These are phyloP conservation scores for Auxenochlorella protothecoides DNA, from an alignment of 139 green algal species.

Conservation along the genomic window DNA sequence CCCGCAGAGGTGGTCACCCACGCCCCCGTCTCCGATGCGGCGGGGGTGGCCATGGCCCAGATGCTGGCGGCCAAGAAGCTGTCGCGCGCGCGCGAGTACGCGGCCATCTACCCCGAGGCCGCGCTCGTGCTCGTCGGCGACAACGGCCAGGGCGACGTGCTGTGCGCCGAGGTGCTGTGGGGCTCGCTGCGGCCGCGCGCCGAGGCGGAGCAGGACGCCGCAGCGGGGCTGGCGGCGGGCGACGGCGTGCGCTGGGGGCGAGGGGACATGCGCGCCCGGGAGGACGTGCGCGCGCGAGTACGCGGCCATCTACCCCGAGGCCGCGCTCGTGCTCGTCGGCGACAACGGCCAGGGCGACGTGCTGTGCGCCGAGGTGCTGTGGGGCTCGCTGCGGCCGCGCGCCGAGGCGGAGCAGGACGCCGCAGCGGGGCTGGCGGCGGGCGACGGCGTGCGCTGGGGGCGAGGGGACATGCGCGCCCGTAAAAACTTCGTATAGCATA, in stretches of 20 bases:
- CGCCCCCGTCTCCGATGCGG: not conserved
- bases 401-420: not conserved
- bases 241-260: no score
- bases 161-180: slow-evolving; percentile 38
- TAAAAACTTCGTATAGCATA: no score
- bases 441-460: no score
- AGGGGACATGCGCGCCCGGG: no score
- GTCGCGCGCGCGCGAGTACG: slow-evolving; percentile 33
- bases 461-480: no score
- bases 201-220: not conserved
- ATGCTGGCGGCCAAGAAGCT: slow-evolving; percentile 43
- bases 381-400: slow-evolving; percentile 12
- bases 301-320: slow-evolving; percentile 46
- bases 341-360: slow-evolving; percentile 62
- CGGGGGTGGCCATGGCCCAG: slow-evolving; percentile 18
- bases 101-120: slow-evolving; percentile 46
- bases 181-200: slow-evolving; percentile 12
- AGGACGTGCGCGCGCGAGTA: slow-evolving; percentile 18
- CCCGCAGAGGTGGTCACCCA: not conserved
- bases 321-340: slow-evolving; percentile 44
- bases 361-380: slow-evolving; percentile 38
- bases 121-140: slow-evolving; percentile 50
- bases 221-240: no score
- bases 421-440: no score
- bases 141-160: slow-evolving; percentile 56